Evolutionary conservation across 495 filamentous ascomycete species (phyloP), one percentile per base, ranked within the genome.

Genomic region (Neurospora sublineolata): DNA sequence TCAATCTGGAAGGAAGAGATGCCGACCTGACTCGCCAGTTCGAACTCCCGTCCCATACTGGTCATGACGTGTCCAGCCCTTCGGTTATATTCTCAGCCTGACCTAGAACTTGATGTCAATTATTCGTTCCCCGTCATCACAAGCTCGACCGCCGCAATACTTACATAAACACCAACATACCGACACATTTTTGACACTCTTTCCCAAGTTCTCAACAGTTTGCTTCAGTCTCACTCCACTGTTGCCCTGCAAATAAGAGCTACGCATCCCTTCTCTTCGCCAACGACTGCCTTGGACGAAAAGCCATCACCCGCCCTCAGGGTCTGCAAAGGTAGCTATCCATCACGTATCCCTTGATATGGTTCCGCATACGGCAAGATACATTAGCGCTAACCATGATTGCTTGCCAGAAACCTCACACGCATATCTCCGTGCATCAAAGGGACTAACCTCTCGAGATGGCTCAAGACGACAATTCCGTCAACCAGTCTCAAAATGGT

Each of bases 381-480:
- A 64, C 52, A 18, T 64, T 58, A 18, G 12, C 30, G 27, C 52
- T 64, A 64, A 64, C 27, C 52, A 36, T 64, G 52, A 33, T 36
- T 64, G 27, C 30, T 18, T 64, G 27, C 27, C 52, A 64, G 52
- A 64, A 64, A 64, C 7, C 27, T 18, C 52, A 64, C 46, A 42
- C 36, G 37, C 52, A 23, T 71, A 23, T 58, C 37, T 40, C 46
- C 30, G 37, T 37, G 12, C 10, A 67, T 64, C 52, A 38, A 64
- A 37, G n/a, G 27, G 18, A 71, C 46, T 20, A 33, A 8, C 8
- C 46, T 40, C 18, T 36, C 27, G 67, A n/a, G 23, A 75, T 75
- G 74, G 39, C 58, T 14, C 68, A 58, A 36, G 73, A 75, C 46
- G 72, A 67, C 6, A 73, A 72, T 33, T 72, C 72, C 69, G 33